Evolutionary conservation across 2,329 filamentous ascomycete genomes (phyloP).

Genomic region (Scedosporium apiospermum): DNA sequence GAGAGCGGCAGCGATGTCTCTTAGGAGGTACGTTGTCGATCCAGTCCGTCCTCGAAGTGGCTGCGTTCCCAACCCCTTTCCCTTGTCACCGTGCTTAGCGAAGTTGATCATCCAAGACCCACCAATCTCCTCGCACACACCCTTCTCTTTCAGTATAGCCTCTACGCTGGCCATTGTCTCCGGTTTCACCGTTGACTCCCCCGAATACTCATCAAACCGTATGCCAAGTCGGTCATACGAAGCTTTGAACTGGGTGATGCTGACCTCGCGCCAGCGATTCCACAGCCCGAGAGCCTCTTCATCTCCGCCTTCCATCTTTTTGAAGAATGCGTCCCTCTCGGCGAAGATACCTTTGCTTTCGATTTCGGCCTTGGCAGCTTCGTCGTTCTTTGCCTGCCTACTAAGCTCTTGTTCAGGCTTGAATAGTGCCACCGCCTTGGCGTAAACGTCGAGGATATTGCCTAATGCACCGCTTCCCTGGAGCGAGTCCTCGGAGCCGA

Average conservation of each 20-base stretch:
- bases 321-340: constrained; percentile 44
- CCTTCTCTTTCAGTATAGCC: constrained; percentile 45
- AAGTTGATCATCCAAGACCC: constrained; percentile 62
- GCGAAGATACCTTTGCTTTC: constrained; percentile 24
- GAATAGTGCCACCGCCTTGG: constrained; percentile 42
- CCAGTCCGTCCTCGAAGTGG: constrained; percentile 55
- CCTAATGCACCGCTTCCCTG: constrained; percentile 41
- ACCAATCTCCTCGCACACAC: constrained; percentile 53
- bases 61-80: constrained; percentile 48
- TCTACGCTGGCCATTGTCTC: constrained; percentile 51
- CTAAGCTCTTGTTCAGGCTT: constrained; percentile 43
- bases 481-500: constrained; percentile 56
- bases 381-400: constrained; percentile 23
- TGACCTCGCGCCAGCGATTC: constrained; percentile 38
- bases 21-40: constrained; percentile 58
- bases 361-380: constrained; percentile 24
- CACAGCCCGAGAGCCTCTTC: constrained; percentile 37
- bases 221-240: constrained; percentile 44
- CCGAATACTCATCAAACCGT: constrained; percentile 50
- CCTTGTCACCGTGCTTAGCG: constrained; percentile 56
- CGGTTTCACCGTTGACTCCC: constrained; percentile 49
- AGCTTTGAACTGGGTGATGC: constrained; percentile 38
- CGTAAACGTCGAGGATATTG: constrained; percentile 59
- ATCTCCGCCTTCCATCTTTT: constrained; percentile 43
- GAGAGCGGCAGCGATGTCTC: constrained; percentile 57